Conservation (phyloP, 352 stramenopile species). For the Peronospora farinosa region DNA sequence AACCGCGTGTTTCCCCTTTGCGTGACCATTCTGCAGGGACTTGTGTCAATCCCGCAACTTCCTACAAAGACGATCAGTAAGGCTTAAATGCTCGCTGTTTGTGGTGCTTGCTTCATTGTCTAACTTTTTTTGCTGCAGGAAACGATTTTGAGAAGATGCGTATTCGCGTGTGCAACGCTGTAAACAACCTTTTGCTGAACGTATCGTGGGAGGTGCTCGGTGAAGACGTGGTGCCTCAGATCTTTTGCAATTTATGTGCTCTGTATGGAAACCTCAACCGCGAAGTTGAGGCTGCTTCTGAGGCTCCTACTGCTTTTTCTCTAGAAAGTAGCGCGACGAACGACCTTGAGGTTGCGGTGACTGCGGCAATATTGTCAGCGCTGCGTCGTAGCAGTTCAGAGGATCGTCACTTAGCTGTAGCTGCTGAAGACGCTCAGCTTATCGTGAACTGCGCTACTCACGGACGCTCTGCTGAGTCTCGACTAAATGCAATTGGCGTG, state of each 20-base stretch:
- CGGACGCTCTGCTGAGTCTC: constrained; percentile 56
- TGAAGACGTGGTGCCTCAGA: constrained; percentile 52
- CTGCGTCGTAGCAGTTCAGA: constrained; percentile 53
- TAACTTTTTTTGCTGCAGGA: constrained; percentile 24
- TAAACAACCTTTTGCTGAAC: constrained; percentile 77
- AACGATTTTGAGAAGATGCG: constrained; percentile 77
- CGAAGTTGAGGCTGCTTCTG: constrained; percentile 23
- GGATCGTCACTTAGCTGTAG: constrained; percentile 47
- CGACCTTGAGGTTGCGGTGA: constrained; percentile 64
- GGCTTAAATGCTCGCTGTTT: not conserved
- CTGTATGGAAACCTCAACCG: constrained; percentile 61
- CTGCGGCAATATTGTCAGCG: constrained; percentile 64
- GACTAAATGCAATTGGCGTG: constrained; percentile 70
- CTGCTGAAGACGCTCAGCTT: constrained; percentile 54
- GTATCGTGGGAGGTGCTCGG: constrained; percentile 50
- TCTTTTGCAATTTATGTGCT: constrained; percentile 75
- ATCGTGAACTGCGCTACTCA: constrained; percentile 63
- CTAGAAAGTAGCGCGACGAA: constrained; percentile 38
- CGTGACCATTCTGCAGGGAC: constrained; percentile 65
- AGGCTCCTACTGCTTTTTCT: constrained; percentile 27
- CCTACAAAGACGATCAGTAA: constrained; percentile 43
- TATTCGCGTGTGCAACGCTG: constrained; percentile 68
- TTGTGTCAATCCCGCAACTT: constrained; percentile 66
- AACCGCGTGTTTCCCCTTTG: constrained; percentile 50
- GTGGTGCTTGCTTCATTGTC: not conserved